phyloP scores from a whole-genome alignment of 441 rosid species.

The Manihot esculenta region DNA sequence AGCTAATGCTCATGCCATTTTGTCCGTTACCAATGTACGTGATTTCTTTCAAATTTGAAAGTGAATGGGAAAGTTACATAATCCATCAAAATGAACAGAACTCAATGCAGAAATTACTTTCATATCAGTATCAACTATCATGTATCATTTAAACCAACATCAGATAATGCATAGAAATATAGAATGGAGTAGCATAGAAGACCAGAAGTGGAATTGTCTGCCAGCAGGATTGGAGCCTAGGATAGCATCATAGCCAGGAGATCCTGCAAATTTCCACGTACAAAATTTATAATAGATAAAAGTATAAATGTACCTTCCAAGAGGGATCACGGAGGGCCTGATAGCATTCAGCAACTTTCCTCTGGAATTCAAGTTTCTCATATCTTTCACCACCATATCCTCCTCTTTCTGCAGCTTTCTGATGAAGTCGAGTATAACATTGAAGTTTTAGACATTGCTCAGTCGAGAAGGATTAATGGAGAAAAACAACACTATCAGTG shows the following conservation, averaged over 20 bases:
- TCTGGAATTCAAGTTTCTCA: constrained; percentile 82
- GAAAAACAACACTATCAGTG: no score
- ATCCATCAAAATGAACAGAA: no score
- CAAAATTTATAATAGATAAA: neutral
- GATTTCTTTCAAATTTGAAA: no score
- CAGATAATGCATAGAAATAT: no score
- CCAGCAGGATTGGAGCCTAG: neutral
- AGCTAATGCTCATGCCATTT: no score
- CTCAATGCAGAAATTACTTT: no score
- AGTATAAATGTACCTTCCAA: constrained; percentile 57
- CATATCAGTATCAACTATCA: no score
- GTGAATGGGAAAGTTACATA: no score
- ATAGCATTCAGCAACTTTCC: constrained; percentile 63
- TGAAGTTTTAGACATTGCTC: neutral
- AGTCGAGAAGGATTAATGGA: neutral
- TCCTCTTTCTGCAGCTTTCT: constrained; percentile 96
- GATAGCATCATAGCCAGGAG: neutral
- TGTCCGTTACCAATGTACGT: no score
- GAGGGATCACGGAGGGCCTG: constrained; percentile 64
- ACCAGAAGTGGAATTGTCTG: no score
- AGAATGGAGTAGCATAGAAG: no score
- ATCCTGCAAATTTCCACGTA: neutral
- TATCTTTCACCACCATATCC: constrained; percentile 97
- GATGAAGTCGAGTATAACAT: constrained; percentile 17
- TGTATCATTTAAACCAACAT: no score